Evolutionary conservation across 768 basidiomycete genomes (phyloP), one percentile per base, ranked within the genome.

Genomic region (Dentipellis fragilis): DNA sequence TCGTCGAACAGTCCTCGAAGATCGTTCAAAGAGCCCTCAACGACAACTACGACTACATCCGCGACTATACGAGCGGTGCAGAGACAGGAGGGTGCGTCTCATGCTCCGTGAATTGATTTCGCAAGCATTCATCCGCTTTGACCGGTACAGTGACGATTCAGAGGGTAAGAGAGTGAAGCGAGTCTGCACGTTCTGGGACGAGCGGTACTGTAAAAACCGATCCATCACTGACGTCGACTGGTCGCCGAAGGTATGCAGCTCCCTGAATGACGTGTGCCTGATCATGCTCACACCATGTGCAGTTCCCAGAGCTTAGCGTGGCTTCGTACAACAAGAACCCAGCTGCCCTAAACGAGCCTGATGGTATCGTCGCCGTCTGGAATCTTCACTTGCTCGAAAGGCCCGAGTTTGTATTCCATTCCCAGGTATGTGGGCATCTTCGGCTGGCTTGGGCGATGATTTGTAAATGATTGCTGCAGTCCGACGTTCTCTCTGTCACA

Each of bases 251-350:
- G 95, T 91, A 59, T 53, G 71, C 55, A 19, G 14, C 7, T 51
- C 4, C 17, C 21, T 36, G 4, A 22, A 10, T 37, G 16, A 17
- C 36, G 22, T 17, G 37, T 10, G 14, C n/a, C 10, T 36, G 9
- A 21, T 29, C 21, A 35, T 39, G n/a, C 19, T 51, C 6, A 52
- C 49, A 57, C 42, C 36, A 56, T 56, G 52, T 34, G 16, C 36
- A 97, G 95, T 98, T 91, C 64, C 95, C 93, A 7, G 96, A 99
- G 70, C 80, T 99, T 22, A 89, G 87, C 57, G 90, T 90, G 17
- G 93, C 96, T 0, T 89, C 96, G 3, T 99, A 99, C 67, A 99
- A 98, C 75, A 97, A 96, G 75, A 97, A 97, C 63, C 85, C 92
- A 6, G 84, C 87, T 4, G 89, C 93, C 0, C 69, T 93, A 48